Percentiles rank a stretch among this genome's conserved stretches.
Conservation (phyloP, 202 grass and related monocot species). For the Saccharum hybrid region DNA sequence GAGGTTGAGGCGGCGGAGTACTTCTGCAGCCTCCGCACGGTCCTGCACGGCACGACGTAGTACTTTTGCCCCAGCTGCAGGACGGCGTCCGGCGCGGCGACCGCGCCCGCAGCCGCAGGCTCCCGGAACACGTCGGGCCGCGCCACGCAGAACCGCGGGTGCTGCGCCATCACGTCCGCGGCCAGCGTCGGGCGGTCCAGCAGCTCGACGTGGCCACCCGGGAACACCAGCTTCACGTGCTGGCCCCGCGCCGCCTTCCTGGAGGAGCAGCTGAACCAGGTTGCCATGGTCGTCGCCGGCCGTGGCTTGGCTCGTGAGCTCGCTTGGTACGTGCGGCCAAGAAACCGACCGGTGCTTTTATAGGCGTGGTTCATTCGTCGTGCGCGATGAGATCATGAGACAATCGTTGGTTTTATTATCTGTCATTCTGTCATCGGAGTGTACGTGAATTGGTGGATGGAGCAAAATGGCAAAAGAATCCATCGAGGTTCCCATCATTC, state of each 20-base stretch:
- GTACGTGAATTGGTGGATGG: slow-evolving; percentile 3
- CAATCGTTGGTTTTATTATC: background rate
- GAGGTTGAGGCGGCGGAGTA: slow-evolving; percentile 14
- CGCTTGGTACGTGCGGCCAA: slow-evolving; percentile 5
- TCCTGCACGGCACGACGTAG: slow-evolving; percentile 68
- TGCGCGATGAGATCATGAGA: too few relatives aligned
- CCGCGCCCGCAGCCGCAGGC: slow-evolving; percentile 42
- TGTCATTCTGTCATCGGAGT: slow-evolving; percentile 1
- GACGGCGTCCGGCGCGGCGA: slow-evolving; percentile 46
- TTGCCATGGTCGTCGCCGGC: slow-evolving; percentile 40
- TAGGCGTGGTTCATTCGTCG: background rate
- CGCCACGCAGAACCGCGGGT: slow-evolving; percentile 66
- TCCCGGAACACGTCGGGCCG: slow-evolving; percentile 66
- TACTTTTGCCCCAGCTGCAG: slow-evolving; percentile 58
- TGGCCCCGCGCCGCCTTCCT: background rate
- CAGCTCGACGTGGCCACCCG: slow-evolving; percentile 62
- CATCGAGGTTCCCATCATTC: slow-evolving; percentile 25
- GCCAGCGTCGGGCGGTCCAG: slow-evolving; percentile 54
- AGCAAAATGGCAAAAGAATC: slow-evolving; percentile 5
- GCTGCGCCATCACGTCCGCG: slow-evolving; percentile 55
- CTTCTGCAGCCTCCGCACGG: slow-evolving; percentile 59
- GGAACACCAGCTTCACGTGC: slow-evolving; percentile 66
- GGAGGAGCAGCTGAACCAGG: slow-evolving; percentile 49
- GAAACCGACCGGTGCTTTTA: slow-evolving; percentile 16
- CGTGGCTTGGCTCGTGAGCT: too few relatives aligned